Percentiles rank a stretch among this genome's conserved stretches.
These are phyloP conservation scores for Apiospora koreana DNA, from an alignment of 2,329 filamentous ascomycete species.

Conservation along the genomic window DNA sequence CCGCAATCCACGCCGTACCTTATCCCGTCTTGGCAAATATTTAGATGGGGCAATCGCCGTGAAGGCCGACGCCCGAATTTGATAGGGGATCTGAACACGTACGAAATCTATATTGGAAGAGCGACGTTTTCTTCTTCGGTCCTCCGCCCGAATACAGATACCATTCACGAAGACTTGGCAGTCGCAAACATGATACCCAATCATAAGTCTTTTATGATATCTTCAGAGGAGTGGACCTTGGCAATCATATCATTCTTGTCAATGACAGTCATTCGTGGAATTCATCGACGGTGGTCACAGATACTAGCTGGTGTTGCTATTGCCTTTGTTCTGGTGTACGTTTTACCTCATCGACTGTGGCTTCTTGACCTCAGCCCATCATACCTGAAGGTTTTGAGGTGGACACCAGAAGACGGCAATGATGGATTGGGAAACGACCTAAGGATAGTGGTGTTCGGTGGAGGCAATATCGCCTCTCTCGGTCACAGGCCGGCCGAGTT, in stretches of 20 bases:
- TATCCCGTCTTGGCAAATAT: background rate
- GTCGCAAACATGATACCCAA: background rate
- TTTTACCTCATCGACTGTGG: constrained; percentile 17
- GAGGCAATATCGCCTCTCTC: constrained; percentile 46
- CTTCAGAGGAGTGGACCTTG: constrained; percentile 2
- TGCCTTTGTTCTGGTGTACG: constrained; percentile 21
- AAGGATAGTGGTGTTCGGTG: constrained; percentile 55
- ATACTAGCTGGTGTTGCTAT: constrained; percentile 7
- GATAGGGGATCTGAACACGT: background rate
- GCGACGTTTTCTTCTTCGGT: background rate
- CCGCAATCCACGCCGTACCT: background rate
- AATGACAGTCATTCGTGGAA: background rate
- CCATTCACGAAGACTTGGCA: background rate
- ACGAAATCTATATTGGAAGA: background rate
- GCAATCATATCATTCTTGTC: background rate
- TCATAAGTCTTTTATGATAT: background rate
- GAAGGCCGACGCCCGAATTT: background rate
- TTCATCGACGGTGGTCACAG: background rate
- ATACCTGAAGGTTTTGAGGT: constrained; percentile 16
- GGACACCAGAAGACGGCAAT: constrained; percentile 10
- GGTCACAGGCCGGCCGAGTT: constrained; percentile 22
- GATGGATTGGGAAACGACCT: constrained; percentile 33
- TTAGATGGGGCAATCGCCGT: background rate
- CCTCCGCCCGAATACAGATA: background rate
- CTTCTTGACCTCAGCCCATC: constrained; percentile 9